Evolutionary conservation across 176 grass and related monocot genomes (phyloP), one percentile per base, ranked within the genome.

Genomic region (Eragrostis nindensis): DNA sequence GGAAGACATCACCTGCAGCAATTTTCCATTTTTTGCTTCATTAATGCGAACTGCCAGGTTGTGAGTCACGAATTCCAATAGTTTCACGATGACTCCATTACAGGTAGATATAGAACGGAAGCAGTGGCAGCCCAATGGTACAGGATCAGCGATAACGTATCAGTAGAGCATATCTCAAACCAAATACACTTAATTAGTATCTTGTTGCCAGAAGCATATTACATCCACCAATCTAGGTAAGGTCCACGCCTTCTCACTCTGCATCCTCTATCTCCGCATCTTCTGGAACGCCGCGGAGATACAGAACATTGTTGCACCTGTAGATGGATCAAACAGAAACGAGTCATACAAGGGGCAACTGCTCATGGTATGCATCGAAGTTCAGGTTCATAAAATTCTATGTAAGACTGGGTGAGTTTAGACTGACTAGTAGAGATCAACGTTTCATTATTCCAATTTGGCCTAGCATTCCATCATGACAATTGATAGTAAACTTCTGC

Each of bases 231-330:
- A 68, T n/a, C 76, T 67, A 55, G 18, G 18, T 45, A 43, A 25
- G 46, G 45, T 32, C 13, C 48, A 40, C 45, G 42, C 25, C 42
- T 86, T 82, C 57, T 89, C 68, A 89, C 7, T 85, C 78, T 1
- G 92, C 92, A 87, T 95, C 92, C 68, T 92, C 89, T 41, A 95
- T 95, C 55, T 95, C 92, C 2, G 86, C 79, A 56, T 94, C 89
- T 77, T 92, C 89, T 21, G 86, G 89, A 68, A 89, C 86, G 8
- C 93, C 89, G 1, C 84, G 81, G 38, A 95, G 56, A 59, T 92
- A 90, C 72, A 95, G 39, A 50, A 95, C 89, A 54, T 92, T 95
- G 78, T 92, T 92, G 76, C 89, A 95, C 64, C 93, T 92, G 76
- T 48, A 80, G 16, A 71, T 66, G 29, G 18, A 85, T 69, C 52